These are phyloP conservation scores for Polychaeton citri DNA, from an alignment of 2,329 filamentous ascomycete genomes.

Conservation along the genomic window DNA sequence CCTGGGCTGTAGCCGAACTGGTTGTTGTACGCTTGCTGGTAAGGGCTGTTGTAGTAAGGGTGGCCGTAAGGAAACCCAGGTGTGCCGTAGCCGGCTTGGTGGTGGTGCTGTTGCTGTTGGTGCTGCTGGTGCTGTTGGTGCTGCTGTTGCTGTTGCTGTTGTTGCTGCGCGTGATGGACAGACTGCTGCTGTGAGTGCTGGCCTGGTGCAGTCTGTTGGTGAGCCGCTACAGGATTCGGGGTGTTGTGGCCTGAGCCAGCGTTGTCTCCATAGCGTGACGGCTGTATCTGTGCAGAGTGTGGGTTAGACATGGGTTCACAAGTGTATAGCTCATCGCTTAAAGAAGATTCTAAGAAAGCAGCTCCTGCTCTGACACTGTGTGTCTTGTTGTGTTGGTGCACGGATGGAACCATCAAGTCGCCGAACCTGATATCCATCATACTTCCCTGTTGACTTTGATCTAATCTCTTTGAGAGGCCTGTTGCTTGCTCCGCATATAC, in stretches of 20 bases:
- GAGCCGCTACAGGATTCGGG: conserved; percentile 60
- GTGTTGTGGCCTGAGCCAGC: conserved; percentile 85
- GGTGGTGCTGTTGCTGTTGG: conserved; percentile 32
- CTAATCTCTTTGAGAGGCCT: too few relatives aligned
- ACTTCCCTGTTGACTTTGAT: too few relatives aligned
- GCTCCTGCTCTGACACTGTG: too few relatives aligned
- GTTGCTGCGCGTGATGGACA: conserved; percentile 13
- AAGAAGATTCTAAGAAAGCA: neutral
- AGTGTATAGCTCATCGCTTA: neutral
- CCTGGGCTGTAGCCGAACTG: conserved; percentile 40
- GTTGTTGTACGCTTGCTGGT: conserved; percentile 50
- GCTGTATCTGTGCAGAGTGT: conserved; percentile 38
- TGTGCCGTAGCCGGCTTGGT: conserved; percentile 29
- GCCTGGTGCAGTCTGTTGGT: conserved; percentile 26
- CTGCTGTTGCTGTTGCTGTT: conserved; percentile 23
- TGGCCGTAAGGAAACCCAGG: conserved; percentile 46
- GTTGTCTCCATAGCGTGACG: conserved; percentile 62
- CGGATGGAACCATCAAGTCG: too few relatives aligned
- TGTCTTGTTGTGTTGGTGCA: too few relatives aligned
- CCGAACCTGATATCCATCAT: too few relatives aligned
- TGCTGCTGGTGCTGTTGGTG: conserved; percentile 37
- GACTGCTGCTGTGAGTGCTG: conserved; percentile 30
- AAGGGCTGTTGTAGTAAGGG: conserved; percentile 47
- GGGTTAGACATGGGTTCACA: conserved; percentile 18
- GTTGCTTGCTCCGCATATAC: too few relatives aligned